These are phyloP conservation scores for Myriosclerotinia scirpicola DNA, from an alignment of 2,329 filamentous ascomycete species.

Conservation along the genomic window DNA sequence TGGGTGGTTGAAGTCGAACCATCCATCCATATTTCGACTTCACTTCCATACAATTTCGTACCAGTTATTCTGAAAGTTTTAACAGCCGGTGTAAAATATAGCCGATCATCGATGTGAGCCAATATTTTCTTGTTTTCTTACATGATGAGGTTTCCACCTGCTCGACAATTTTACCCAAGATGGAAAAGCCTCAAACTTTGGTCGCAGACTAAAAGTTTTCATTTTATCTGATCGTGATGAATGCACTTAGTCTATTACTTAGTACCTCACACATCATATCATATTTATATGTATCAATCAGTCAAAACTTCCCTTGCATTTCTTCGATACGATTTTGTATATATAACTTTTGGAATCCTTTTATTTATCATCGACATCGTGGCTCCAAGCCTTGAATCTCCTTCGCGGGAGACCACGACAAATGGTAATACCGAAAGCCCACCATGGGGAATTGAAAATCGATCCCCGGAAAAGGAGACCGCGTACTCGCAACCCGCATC, in stretches of 20 bases:
- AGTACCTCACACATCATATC: not conserved
- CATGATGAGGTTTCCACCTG: slow-evolving; percentile 23
- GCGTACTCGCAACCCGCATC: slow-evolving; percentile 32
- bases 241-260: not conserved
- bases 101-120: not conserved
- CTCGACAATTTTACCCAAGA: slow-evolving; percentile 36
- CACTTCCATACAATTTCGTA: too few relatives aligned
- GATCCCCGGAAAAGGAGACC: slow-evolving; percentile 37
- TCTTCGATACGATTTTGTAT: too few relatives aligned
- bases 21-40: not conserved
- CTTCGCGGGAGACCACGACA: slow-evolving; percentile 5
- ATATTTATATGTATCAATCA: too few relatives aligned
- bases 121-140: not conserved
- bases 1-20: too few relatives aligned
- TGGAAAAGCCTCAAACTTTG: slow-evolving; percentile 26
- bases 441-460: slow-evolving; percentile 31
- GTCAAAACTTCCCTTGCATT: not conserved
- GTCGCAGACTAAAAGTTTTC: not conserved
- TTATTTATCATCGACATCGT: not conserved
- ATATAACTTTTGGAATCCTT: not conserved
- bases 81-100: not conserved
- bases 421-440: slow-evolving; percentile 11
- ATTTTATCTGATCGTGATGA: slow-evolving; percentile 7
- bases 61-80: too few relatives aligned
- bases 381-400: slow-evolving; percentile 29